Percentiles rank a stretch among this genome's conserved stretches.
Conservation (phyloP, 805 yeast genomes). For the Starmera amethionina region DNA sequence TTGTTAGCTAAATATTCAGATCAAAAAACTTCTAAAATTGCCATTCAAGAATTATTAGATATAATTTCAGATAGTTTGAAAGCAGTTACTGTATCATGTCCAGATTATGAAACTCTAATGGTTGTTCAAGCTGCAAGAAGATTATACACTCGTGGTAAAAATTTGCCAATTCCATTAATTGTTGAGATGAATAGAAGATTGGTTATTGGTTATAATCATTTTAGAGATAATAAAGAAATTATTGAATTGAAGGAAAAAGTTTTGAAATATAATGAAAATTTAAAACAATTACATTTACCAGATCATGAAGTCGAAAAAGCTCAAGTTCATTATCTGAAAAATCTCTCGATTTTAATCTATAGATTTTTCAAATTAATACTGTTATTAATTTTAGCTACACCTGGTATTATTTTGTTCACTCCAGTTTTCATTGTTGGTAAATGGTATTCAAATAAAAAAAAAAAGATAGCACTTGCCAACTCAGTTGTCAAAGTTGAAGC, state of each 20-base stretch:
- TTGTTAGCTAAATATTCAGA: slow-evolving; percentile 55
- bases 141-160: slow-evolving; percentile 67
- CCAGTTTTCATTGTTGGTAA: slow-evolving; percentile 83
- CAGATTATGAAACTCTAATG: slow-evolving; percentile 82
- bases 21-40: slow-evolving; percentile 58
- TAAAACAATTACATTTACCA: slow-evolving; percentile 53
- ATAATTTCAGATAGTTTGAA: slow-evolving; percentile 62
- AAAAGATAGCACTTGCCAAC: slow-evolving; percentile 67
- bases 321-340: slow-evolving; percentile 38
- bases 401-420: slow-evolving; percentile 80
- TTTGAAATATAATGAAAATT: slow-evolving; percentile 54
- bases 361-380: slow-evolving; percentile 49
- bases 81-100: slow-evolving; percentile 81
- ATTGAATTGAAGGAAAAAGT: slow-evolving; percentile 53
- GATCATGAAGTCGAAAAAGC: slow-evolving; percentile 42
- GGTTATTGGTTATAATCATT: slow-evolving; percentile 71
- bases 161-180: slow-evolving; percentile 70
- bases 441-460: slow-evolving; percentile 61
- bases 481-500: slow-evolving; percentile 90
- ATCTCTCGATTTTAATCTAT: slow-evolving; percentile 41
- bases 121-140: slow-evolving; percentile 89
- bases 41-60: slow-evolving; percentile 64
- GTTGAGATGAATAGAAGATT: slow-evolving; percentile 89
- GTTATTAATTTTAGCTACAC: slow-evolving; percentile 59
- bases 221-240: slow-evolving; percentile 60